Evolutionary conservation across 192 early-diverging fungal species (phyloP).

Genomic region (Coemansia reversa): DNA sequence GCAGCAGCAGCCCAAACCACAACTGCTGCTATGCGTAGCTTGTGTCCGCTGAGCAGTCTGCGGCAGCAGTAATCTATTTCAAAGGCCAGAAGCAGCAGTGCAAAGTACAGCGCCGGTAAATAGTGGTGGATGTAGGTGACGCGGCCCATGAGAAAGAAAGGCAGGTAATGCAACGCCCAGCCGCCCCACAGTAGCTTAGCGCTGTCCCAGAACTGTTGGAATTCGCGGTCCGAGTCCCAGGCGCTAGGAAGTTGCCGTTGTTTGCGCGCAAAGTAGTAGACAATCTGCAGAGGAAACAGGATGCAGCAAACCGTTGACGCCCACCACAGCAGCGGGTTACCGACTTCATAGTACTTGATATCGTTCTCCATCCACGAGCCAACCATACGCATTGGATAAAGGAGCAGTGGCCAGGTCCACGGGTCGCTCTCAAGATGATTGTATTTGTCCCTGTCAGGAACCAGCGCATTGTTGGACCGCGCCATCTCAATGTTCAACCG

Average conservation of each 20-base stretch:
- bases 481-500: constrained; percentile 38
- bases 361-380: constrained; percentile 73
- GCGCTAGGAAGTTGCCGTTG: constrained; percentile 3
- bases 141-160: constrained; percentile 88
- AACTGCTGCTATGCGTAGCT: constrained; percentile 51
- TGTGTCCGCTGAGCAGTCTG: constrained; percentile 51
- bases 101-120: constrained; percentile 79
- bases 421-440: constrained; percentile 58
- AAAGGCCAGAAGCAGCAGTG: constrained; percentile 70
- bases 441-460: constrained; percentile 50
- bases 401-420: constrained; percentile 81
- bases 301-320: constrained; percentile 46
- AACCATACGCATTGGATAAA: constrained; percentile 78
- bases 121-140: constrained; percentile 92
- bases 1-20: constrained; percentile 21
- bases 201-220: constrained; percentile 56
- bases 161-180: constrained; percentile 82
- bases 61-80: constrained; percentile 67
- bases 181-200: constrained; percentile 78
- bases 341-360: constrained; percentile 84
- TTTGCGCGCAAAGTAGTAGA: constrained; percentile 15
- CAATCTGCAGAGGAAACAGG: constrained; percentile 16
- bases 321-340: constrained; percentile 88
- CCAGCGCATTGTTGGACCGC: constrained; percentile 41
- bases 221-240: constrained; percentile 22